Percentiles rank a stretch among this genome's conserved stretches.
These are phyloP conservation scores for Tylopilus cervinicoccineus DNA, from an alignment of 768 basidiomycete genomes.

Conservation along the genomic window DNA sequence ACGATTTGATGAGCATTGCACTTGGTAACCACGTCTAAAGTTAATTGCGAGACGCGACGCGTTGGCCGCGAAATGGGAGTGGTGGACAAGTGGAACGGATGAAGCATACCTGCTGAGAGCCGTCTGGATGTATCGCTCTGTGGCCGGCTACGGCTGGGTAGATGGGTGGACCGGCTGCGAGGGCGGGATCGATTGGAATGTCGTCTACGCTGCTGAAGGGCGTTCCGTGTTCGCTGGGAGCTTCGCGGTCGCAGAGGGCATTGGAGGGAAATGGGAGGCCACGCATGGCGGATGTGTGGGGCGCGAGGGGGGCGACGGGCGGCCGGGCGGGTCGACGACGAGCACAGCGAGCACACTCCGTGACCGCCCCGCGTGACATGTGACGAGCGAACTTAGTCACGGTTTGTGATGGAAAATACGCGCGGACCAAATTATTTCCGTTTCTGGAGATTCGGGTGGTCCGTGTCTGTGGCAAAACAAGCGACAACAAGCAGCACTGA, in stretches of 20 bases:
- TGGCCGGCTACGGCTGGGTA: conserved; percentile 48
- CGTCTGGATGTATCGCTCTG: conserved; percentile 11
- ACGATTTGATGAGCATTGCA: conserved; percentile 19
- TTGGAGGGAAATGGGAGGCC: conserved; percentile 49
- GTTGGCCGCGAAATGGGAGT: conserved; percentile 35
- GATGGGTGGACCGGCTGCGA: conserved; percentile 44
- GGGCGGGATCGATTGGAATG: conserved; percentile 81
- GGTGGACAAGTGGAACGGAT: conserved; percentile 16
- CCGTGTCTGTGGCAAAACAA: conserved; percentile 25
- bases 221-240: conserved; percentile 56
- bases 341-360: conserved; percentile 34
- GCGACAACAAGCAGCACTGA: conserved; percentile 27
- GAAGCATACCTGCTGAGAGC: conserved; percentile 37
- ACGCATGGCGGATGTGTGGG: conserved; percentile 42
- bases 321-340: conserved; percentile 33
- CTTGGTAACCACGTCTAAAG: conserved; percentile 18
- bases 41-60: conserved; percentile 67
- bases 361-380: conserved; percentile 32
- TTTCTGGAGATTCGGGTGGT: not conserved
- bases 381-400: conserved; percentile 27
- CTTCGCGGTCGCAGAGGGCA: conserved; percentile 49
- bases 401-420: conserved; percentile 17
- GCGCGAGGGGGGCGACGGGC: conserved; percentile 11
- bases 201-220: conserved; percentile 55
- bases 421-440: not conserved